Evolutionary conservation across 352 stramenopile genomes (phyloP).

Genomic region (Phytophthora tubulina): DNA sequence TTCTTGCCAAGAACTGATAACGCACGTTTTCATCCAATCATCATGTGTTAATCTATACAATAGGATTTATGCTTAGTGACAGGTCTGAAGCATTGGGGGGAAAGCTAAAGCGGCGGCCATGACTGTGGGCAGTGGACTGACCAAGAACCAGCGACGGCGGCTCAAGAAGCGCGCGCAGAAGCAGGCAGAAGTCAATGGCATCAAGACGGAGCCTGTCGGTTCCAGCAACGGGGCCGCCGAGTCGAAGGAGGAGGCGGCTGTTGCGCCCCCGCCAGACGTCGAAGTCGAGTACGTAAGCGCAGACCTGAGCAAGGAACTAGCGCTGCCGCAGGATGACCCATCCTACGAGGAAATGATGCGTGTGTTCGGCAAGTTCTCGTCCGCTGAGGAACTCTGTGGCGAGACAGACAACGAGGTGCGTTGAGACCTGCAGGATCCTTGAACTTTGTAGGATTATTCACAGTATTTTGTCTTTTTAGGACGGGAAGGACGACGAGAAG

Average conservation of each 20-base stretch:
- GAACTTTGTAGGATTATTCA: slow-evolving; percentile 3
- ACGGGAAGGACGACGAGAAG: slow-evolving; percentile 40
- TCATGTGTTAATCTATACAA: not conserved
- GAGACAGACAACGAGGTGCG: slow-evolving; percentile 58
- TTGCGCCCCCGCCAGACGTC: slow-evolving; percentile 45
- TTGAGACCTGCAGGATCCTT: slow-evolving; percentile 7
- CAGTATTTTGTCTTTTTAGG: slow-evolving; percentile 27
- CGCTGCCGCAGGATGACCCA: slow-evolving; percentile 68
- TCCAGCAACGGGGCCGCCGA: slow-evolving; percentile 5
- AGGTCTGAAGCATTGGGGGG: slow-evolving; percentile 9
- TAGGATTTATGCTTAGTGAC: slow-evolving; percentile 8
- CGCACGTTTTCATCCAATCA: slow-evolving; percentile 1
- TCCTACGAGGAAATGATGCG: slow-evolving; percentile 89
- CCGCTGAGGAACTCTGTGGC: slow-evolving; percentile 82
- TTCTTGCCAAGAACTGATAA: slow-evolving; percentile 7
- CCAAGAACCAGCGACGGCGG: slow-evolving; percentile 85
- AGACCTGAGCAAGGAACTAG: slow-evolving; percentile 73
- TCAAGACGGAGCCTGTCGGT: slow-evolving; percentile 3
- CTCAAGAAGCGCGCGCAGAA: slow-evolving; percentile 89
- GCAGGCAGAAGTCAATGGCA: slow-evolving; percentile 52
- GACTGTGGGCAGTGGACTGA: slow-evolving; percentile 49
- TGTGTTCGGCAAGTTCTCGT: slow-evolving; percentile 89
- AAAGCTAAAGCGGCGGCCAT: slow-evolving; percentile 38
- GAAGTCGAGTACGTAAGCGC: slow-evolving; percentile 89
- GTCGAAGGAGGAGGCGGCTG: not conserved